These are phyloP conservation scores for Geosmithia flava DNA, from an alignment of 2,329 filamentous ascomycete species.

Conservation along the genomic window DNA sequence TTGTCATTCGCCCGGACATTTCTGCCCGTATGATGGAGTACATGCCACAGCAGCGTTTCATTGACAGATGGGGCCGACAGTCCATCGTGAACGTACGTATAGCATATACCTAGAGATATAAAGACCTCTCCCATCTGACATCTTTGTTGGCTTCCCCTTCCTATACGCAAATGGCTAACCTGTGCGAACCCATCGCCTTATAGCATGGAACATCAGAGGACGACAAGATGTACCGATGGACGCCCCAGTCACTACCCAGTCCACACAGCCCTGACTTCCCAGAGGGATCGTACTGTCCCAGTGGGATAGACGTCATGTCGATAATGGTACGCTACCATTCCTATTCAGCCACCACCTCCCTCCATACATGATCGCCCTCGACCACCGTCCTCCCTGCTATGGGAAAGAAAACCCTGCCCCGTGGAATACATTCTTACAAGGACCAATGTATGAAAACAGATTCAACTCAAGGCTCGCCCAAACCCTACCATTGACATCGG, in stretches of 20 bases:
- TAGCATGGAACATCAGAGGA: not conserved
- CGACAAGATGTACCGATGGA: not conserved
- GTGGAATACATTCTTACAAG: constrained; percentile 4
- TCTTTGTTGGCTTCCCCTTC: too few relatives aligned
- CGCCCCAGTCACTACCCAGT: not conserved
- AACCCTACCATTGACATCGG: constrained; percentile 71
- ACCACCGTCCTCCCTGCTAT: too few relatives aligned
- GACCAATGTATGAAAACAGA: constrained; percentile 13
- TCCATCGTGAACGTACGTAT: too few relatives aligned
- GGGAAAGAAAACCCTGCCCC: not conserved
- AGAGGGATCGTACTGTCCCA: constrained; percentile 41
- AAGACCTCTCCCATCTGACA: too few relatives aligned
- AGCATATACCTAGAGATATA: too few relatives aligned
- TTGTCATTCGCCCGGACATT: not conserved
- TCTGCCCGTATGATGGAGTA: not conserved
- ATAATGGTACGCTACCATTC: constrained; percentile 32
- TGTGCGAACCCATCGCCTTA: not conserved
- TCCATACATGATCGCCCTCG: not conserved
- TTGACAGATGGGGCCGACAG: not conserved
- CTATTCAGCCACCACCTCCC: not conserved
- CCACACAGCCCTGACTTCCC: constrained; percentile 6
- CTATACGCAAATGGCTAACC: not conserved
- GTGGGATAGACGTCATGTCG: constrained; percentile 41
- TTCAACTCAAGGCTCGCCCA: constrained; percentile 54
- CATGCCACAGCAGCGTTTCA: not conserved